These are phyloP conservation scores for Oxyria digyna DNA, from an alignment of 148 eudicot genomes.

Conservation along the genomic window DNA sequence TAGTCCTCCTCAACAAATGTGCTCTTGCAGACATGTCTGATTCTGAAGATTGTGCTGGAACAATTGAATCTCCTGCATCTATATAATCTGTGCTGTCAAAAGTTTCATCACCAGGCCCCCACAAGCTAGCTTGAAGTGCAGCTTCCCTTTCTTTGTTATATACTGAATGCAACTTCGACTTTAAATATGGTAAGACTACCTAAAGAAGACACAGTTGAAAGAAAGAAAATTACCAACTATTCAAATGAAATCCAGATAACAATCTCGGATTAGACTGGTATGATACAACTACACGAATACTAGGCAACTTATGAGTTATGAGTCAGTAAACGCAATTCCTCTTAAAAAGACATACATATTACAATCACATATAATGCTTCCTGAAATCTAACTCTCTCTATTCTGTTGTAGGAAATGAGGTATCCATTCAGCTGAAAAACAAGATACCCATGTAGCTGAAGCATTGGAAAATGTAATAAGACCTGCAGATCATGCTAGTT, in stretches of 20 bases:
- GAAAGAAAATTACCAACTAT: background rate
- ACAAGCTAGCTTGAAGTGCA: slow-evolving; percentile 79
- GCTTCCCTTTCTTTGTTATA: slow-evolving; percentile 92
- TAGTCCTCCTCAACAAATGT: slow-evolving; percentile 37
- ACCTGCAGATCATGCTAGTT: background rate
- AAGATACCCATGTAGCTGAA: too few relatives aligned
- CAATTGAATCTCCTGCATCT: slow-evolving; percentile 41
- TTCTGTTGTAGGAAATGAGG: background rate
- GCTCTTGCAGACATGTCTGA: slow-evolving; percentile 39
- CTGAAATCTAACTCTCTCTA: background rate
- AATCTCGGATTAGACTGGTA: background rate
- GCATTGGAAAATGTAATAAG: background rate
- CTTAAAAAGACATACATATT: background rate
- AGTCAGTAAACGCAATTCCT: background rate
- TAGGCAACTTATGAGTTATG: background rate
- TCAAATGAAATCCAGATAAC: background rate
- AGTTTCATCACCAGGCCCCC: slow-evolving; percentile 73
- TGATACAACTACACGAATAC: background rate
- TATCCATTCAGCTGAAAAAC: background rate
- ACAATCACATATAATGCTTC: background rate
- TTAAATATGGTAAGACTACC: slow-evolving; percentile 90
- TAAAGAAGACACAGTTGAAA: slow-evolving; percentile 20
- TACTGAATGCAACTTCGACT: slow-evolving; percentile 79
- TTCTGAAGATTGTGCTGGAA: slow-evolving; percentile 36
- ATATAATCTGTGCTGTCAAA: slow-evolving; percentile 39